A percentile compares a stretch with the other conserved stretches of the same genome.
phyloP scores from a whole-genome alignment of 805 yeast species.

The Candida ipomoeae region DNA sequence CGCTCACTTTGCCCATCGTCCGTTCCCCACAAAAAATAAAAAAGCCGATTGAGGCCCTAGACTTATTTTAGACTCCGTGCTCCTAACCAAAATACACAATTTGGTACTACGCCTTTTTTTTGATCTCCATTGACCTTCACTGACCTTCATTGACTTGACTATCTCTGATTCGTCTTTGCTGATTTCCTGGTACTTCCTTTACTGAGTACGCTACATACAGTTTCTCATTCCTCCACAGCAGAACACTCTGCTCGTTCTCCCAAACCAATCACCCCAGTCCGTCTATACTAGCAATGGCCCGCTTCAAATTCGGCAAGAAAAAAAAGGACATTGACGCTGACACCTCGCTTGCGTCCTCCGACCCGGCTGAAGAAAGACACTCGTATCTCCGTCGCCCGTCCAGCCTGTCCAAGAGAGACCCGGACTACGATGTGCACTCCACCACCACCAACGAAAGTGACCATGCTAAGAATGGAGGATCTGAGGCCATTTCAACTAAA shows the following conservation, averaged over 20 bases:
- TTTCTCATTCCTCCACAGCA: not conserved
- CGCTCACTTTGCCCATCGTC: not conserved
- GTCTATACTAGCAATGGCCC: slow-evolving; percentile 38
- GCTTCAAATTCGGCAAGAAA: slow-evolving; percentile 55
- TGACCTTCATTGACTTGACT: too few species aligned
- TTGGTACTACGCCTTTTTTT: too few species aligned
- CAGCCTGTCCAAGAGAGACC: slow-evolving; percentile 10
- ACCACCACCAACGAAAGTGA: not conserved
- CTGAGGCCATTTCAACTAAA: not conserved
- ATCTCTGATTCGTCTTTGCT: too few species aligned
- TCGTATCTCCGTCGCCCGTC: slow-evolving; percentile 17
- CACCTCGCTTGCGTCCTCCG: slow-evolving; percentile 14
- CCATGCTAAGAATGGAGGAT: not conserved
- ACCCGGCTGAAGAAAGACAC: slow-evolving; percentile 8
- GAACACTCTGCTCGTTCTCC: not conserved
- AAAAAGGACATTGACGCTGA: slow-evolving; percentile 29
- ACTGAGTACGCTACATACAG: not conserved
- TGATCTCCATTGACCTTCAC: too few species aligned
- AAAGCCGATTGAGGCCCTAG: too few species aligned
- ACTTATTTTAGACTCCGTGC: too few species aligned
- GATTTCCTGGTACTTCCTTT: too few species aligned
- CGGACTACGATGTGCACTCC: slow-evolving; percentile 2
- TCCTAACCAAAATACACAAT: too few species aligned
- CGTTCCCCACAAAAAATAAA: too few species aligned
- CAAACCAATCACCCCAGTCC: not conserved